These are phyloP conservation scores for Articulospora tetracladia DNA, from an alignment of 495 filamentous ascomycete species.

Conservation along the genomic window DNA sequence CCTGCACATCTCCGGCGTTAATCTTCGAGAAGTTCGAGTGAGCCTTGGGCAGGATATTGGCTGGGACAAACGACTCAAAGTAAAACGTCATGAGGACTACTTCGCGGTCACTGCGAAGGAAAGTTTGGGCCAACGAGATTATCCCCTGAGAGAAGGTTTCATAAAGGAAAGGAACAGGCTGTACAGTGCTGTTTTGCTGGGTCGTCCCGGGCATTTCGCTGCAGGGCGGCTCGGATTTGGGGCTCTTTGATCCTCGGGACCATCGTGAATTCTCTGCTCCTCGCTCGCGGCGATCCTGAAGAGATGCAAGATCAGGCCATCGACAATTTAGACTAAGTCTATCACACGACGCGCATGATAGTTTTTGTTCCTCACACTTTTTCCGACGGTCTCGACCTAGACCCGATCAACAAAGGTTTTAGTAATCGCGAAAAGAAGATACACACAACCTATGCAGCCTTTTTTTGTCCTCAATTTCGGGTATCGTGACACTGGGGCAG, in stretches of 20 bases:
- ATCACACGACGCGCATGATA: background rate
- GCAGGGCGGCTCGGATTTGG: background rate
- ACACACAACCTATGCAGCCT: background rate
- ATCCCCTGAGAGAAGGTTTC: background rate
- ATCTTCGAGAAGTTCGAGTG: background rate
- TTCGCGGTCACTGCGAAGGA: background rate
- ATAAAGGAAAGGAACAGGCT: background rate
- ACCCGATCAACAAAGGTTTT: background rate
- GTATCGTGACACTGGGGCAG: background rate
- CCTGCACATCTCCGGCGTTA: background rate
- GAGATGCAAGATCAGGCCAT: background rate
- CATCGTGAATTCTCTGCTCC: background rate
- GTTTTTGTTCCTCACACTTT: background rate
- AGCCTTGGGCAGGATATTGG: background rate
- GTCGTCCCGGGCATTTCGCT: too few species aligned
- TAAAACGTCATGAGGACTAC: background rate
- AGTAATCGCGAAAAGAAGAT: background rate
- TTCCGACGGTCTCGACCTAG: background rate
- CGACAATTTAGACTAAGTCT: slow-evolving; percentile 1
- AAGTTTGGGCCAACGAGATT: background rate
- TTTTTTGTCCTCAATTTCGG: background rate
- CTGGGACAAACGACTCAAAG: background rate
- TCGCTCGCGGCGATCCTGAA: background rate
- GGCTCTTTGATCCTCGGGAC: background rate
- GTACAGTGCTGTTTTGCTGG: too few species aligned